Conservation (phyloP, 169 alveolate species). For the Eimeria praecox region DNA sequence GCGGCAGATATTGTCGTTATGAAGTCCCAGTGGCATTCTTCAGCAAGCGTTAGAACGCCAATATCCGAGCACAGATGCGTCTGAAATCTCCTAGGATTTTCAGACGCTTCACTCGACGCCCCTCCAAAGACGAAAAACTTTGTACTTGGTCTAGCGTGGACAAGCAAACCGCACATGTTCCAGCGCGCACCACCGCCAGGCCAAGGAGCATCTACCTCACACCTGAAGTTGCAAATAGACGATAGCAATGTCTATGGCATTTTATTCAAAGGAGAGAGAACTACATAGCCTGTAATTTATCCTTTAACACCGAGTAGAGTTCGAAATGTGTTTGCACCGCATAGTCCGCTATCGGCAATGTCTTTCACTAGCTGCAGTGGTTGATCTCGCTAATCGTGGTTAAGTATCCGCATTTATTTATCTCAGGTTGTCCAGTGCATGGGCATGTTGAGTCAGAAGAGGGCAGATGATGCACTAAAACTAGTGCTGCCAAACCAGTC, state of each 20-base stretch:
- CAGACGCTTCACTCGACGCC: slow-evolving; percentile 92
- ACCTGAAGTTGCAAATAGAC: slow-evolving; percentile 51
- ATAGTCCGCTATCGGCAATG: background rate
- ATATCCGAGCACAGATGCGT: slow-evolving; percentile 66
- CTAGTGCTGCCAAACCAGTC: slow-evolving; percentile 89
- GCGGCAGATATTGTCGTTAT: slow-evolving; percentile 52
- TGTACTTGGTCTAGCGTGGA: slow-evolving; percentile 96
- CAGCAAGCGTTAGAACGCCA: slow-evolving; percentile 80
- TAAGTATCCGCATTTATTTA: background rate
- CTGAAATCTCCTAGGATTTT: slow-evolving; percentile 91
- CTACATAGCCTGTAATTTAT: background rate
- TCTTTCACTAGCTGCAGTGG: background rate
- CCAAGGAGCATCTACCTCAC: slow-evolving; percentile 92
- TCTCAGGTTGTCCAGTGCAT: background rate
- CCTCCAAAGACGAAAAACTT: slow-evolving; percentile 97
- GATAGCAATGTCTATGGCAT: background rate
- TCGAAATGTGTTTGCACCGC: background rate
- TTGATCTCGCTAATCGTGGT: background rate
- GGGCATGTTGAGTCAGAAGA: background rate
- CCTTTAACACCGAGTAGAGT: background rate
- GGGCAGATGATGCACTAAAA: background rate
- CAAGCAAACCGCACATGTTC: slow-evolving; percentile 94
- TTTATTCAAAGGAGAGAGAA: background rate
- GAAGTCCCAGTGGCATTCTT: slow-evolving; percentile 65
- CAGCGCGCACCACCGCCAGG: slow-evolving; percentile 94